Evolutionary conservation across 2,329 filamentous ascomycete genomes (phyloP).

Genomic region (Sarocladiaceae sp.): DNA sequence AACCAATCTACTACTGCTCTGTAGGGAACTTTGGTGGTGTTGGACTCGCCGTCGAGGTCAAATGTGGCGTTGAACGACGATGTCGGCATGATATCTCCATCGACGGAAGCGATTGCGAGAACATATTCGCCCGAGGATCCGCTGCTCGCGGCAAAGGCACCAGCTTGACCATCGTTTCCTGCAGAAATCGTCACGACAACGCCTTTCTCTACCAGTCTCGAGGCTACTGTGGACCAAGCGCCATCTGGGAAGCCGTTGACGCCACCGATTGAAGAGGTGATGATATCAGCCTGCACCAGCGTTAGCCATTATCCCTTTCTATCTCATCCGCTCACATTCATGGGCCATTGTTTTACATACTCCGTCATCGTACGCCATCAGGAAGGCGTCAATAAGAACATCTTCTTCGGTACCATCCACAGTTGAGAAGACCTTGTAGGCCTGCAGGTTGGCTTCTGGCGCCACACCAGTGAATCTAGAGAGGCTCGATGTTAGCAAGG

Average conservation of each 20-base stretch:
- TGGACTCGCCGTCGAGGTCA: neutral
- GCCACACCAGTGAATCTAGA: slow-evolving; percentile 23
- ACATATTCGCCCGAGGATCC: slow-evolving; percentile 37
- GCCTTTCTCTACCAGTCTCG: slow-evolving; percentile 28
- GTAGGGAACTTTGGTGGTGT: slow-evolving; percentile 10
- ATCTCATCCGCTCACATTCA: too few relatives aligned
- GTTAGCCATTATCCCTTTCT: too few relatives aligned
- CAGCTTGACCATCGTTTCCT: slow-evolving; percentile 37
- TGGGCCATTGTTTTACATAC: neutral
- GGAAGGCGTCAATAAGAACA: neutral
- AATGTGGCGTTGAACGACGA: slow-evolving; percentile 11
- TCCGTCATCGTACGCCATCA: neutral
- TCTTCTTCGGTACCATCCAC: neutral
- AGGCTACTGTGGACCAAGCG: slow-evolving; percentile 27
- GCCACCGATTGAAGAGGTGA: neutral
- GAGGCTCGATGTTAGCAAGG: too few relatives aligned
- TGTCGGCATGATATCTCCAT: neutral
- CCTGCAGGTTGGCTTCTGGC: slow-evolving; percentile 21
- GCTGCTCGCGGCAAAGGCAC: slow-evolving; percentile 32
- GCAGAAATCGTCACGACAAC: slow-evolving; percentile 38
- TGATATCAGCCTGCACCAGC: neutral
- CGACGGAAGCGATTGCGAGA: slow-evolving; percentile 37
- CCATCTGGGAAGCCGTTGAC: slow-evolving; percentile 16
- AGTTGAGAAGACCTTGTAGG: slow-evolving; percentile 23
- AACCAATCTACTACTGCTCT: slow-evolving; percentile 23